Evolutionary conservation across 2,329 filamentous ascomycete species (phyloP).

Genomic region (Niveomyces coronatus): DNA sequence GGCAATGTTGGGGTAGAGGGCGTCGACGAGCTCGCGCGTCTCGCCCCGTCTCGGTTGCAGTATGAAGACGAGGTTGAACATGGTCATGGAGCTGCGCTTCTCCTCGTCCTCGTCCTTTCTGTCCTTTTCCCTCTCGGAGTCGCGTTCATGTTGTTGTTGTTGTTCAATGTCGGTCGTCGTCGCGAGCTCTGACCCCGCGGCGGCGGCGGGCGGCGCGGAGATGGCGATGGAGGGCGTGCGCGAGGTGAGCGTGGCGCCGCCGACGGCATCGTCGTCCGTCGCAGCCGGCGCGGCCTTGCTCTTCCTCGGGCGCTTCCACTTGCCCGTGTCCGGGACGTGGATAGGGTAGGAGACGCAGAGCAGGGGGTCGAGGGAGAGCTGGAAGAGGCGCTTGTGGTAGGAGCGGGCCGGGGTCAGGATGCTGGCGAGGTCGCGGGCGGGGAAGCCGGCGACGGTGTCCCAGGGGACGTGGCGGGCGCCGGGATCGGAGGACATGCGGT

Average conservation of each 20-base stretch:
- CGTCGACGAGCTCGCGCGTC: conserved; percentile 63
- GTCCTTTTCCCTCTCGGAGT: conserved; percentile 22
- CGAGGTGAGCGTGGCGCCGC: conserved; percentile 18
- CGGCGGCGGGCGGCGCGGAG: conserved; percentile 13
- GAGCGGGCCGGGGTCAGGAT: conserved; percentile 65
- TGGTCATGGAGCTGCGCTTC: conserved; percentile 69
- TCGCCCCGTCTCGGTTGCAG: conserved; percentile 71
- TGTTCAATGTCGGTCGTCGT: conserved; percentile 16
- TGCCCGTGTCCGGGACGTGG: conserved; percentile 67
- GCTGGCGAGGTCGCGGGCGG: conserved; percentile 68
- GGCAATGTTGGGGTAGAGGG: conserved; percentile 74
- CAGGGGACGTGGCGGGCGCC: conserved; percentile 53
- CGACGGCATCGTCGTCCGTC: conserved; percentile 18
- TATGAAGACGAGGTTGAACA: conserved; percentile 97
- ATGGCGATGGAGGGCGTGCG: conserved; percentile 14
- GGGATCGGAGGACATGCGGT: conserved; percentile 42
- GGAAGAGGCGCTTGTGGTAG: conserved; percentile 74
- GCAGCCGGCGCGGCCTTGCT: conserved; percentile 15
- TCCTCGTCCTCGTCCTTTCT: conserved; percentile 42
- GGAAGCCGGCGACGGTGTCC: conserved; percentile 65
- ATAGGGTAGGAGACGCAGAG: conserved; percentile 76
- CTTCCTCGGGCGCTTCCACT: conserved; percentile 58
- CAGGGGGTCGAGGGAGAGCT: conserved; percentile 70
- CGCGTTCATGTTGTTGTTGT: too few species aligned
- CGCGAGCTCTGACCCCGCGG: conserved; percentile 15